These are phyloP conservation scores for Rhizoclosmatium sp. DNA, from an alignment of 192 early-diverging fungal species.

Conservation along the genomic window DNA sequence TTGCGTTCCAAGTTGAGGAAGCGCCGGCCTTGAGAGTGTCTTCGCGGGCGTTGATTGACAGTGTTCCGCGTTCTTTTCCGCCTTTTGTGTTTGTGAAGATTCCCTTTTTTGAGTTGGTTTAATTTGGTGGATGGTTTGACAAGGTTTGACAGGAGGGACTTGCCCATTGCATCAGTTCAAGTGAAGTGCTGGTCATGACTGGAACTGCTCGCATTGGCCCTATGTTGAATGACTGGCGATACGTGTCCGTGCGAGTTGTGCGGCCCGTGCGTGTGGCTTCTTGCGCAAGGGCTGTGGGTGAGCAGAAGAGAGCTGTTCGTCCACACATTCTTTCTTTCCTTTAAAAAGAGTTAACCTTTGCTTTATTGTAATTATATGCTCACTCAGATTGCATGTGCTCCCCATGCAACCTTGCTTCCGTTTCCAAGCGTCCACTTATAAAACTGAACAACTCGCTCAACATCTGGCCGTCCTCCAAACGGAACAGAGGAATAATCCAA, in stretches of 20 bases:
- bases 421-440: neutral
- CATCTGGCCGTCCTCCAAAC: neutral
- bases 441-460: neutral
- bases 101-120: neutral
- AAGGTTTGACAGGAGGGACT: neutral
- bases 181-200: neutral
- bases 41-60: slow-evolving; percentile 58
- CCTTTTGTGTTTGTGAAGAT: slow-evolving; percentile 2
- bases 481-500: neutral
- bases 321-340: slow-evolving; percentile 23
- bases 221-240: slow-evolving; percentile 27
- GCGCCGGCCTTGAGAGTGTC: slow-evolving; percentile 38
- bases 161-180: neutral
- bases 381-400: neutral
- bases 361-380: neutral
- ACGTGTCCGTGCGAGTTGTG: neutral
- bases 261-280: neutral
- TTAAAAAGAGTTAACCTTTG: neutral
- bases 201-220: slow-evolving; percentile 22
- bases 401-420: neutral
- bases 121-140: neutral
- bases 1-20: slow-evolving; percentile 27
- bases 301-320: slow-evolving; percentile 13
- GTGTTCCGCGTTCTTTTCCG: neutral
- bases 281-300: neutral